Conservation (phyloP, 495 filamentous ascomycete genomes). For the Penicillium turbatum region DNA sequence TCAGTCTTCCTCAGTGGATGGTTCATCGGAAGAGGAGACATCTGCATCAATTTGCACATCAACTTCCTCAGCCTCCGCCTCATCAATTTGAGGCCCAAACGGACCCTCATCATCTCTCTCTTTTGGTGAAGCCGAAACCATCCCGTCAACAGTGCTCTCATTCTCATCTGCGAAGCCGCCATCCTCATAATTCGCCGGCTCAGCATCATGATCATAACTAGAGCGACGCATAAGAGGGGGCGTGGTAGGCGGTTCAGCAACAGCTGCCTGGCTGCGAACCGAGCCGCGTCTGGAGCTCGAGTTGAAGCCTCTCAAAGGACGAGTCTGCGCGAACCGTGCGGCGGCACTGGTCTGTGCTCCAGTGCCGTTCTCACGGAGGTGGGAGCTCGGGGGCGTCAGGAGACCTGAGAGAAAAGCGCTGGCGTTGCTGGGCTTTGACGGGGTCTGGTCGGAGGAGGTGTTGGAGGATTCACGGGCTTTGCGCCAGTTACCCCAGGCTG, state of each 20-base stretch:
- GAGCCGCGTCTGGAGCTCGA: conserved; percentile 32
- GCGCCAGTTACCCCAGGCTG: conserved; percentile 82
- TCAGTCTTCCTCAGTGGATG: conserved; percentile 9
- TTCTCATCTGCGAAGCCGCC: conserved; percentile 35
- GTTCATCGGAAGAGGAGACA: conserved; percentile 1
- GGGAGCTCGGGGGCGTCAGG: conserved; percentile 74
- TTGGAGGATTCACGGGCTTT: conserved; percentile 51
- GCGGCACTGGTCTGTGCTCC: conserved; percentile 30
- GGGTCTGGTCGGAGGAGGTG: conserved; percentile 53
- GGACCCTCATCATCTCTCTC: conserved; percentile 29
- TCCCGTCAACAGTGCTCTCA: conserved; percentile 39
- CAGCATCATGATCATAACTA: conserved; percentile 71
- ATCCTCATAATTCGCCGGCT: conserved; percentile 39
- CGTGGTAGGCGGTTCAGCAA: conserved; percentile 51
- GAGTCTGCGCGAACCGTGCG: conserved; percentile 44
- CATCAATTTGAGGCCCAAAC: conserved; percentile 36
- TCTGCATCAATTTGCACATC: neutral
- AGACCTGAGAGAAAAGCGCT: conserved; percentile 65
- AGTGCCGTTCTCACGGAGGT: conserved; percentile 52
- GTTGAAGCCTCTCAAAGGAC: conserved; percentile 34
- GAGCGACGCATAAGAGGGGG: conserved; percentile 65
- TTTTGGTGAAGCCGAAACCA: conserved; percentile 38
- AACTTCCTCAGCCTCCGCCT: conserved; percentile 5
- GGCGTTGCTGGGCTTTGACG: conserved; percentile 55
- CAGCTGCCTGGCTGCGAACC: conserved; percentile 32